Conservation (phyloP, 1,139 yeast species). For the Nakaseomyces sp. region DNA sequence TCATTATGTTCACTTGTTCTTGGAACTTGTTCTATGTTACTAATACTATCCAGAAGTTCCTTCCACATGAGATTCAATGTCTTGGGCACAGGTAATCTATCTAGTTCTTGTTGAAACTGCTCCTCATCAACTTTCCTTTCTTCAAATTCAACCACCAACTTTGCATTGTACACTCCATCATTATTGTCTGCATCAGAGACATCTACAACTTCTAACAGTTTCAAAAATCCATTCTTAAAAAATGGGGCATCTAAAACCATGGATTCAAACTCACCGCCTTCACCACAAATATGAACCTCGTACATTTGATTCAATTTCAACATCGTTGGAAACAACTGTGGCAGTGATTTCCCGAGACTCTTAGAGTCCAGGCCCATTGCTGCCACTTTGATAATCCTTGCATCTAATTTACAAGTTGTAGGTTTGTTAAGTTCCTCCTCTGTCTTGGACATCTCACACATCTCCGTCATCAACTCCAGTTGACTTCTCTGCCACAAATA, state of each 20-base stretch:
- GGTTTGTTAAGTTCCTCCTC: conserved; percentile 10
- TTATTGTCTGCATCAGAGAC: conserved; percentile 46
- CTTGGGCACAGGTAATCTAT: conserved; percentile 36
- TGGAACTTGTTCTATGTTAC: neutral
- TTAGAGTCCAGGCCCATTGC: conserved; percentile 65
- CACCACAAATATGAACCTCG: conserved; percentile 93
- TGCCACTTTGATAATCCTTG: conserved; percentile 83
- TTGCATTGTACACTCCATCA: conserved; percentile 61
- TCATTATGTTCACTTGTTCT: no score
- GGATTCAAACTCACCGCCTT: conserved; percentile 96
- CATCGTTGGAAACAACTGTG: conserved; percentile 52
- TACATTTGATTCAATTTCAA: conserved; percentile 50
- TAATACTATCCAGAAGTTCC: conserved; percentile 27
- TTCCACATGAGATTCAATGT: conserved; percentile 44
- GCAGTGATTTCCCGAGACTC: conserved; percentile 63
- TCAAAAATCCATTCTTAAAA: conserved; percentile 48
- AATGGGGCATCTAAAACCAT: conserved; percentile 85
- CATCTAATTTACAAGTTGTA: conserved; percentile 52
- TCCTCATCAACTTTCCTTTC: conserved; percentile 30
- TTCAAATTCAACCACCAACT: conserved; percentile 34
- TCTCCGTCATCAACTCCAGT: conserved; percentile 67
- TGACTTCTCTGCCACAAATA: conserved; percentile 90
- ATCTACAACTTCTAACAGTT: conserved; percentile 36
- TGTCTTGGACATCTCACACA: conserved; percentile 41
- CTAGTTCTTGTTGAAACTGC: conserved; percentile 24